These are phyloP conservation scores for Calocybe gambosa DNA, from an alignment of 1,284 basidiomycete genomes.

Conservation along the genomic window DNA sequence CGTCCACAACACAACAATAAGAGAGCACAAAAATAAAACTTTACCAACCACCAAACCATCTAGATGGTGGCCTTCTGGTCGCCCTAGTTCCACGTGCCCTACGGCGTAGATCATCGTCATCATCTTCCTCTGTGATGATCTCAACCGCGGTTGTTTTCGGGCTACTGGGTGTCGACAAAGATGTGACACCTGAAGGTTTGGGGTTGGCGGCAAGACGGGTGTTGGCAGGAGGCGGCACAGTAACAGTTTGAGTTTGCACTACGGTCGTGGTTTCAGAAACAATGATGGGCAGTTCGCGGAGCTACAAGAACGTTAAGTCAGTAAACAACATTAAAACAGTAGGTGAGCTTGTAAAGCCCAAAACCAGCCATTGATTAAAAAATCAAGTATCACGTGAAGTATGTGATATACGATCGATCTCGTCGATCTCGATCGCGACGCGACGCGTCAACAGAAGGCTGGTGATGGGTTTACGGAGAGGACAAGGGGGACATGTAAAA, in stretches of 20 bases:
- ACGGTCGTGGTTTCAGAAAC: constrained; percentile 63
- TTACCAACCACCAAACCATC: constrained; percentile 39
- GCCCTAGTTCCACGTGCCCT: constrained; percentile 27
- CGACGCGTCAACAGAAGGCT: constrained; percentile 21
- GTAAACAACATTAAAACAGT: constrained; percentile 21
- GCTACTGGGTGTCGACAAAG: constrained; percentile 46
- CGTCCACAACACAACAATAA: constrained; percentile 13
- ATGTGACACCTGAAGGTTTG: constrained; percentile 54
- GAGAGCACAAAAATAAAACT: constrained; percentile 19
- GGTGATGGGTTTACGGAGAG: constrained; percentile 43
- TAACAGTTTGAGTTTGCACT: constrained; percentile 57
- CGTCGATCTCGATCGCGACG: constrained; percentile 32
- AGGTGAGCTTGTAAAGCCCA: constrained; percentile 32
- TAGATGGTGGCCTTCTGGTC: constrained; percentile 30
- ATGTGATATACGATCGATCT: constrained; percentile 26
- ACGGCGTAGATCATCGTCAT: constrained; percentile 23
- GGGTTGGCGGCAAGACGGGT: constrained; percentile 72
- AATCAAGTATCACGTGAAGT: constrained; percentile 33
- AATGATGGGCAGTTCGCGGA: constrained; percentile 57
- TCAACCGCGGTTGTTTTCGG: constrained; percentile 69
- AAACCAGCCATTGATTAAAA: constrained; percentile 28
- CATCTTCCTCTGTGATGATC: constrained; percentile 54
- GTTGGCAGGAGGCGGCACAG: constrained; percentile 68
- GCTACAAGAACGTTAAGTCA: constrained; percentile 37
- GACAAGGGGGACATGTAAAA: constrained; percentile 71